Evolutionary conservation across 2,329 filamentous ascomycete species (phyloP), one percentile per base, ranked within the genome.

Genomic region (Chrysosporium keratinophilum): DNA sequence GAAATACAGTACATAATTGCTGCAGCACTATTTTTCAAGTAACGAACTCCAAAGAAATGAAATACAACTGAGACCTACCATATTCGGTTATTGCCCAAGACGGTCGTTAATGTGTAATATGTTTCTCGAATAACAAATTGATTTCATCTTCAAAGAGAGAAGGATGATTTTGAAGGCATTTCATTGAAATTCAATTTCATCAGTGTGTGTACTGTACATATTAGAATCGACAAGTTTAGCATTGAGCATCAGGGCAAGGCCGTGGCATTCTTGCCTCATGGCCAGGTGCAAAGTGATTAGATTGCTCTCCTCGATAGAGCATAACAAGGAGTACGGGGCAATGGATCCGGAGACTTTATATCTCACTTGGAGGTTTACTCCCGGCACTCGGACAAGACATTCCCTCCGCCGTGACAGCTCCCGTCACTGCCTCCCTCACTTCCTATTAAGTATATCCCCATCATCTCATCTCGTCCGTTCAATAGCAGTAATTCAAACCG

Each of bases 401-500:
- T n/a, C 23, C 23, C 23, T 28, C 23, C 23, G 23, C 7, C 7
- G 23, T 3, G 23, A 28, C 23, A 7, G 23, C 23, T 7, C 23
- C 23, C 3, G 3, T 28, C 23, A 28, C 23, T 28, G 3, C 7
- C 23, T 28, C 7, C 7, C 23, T n/a, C 23, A 28, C 23, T 7
- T 28, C 23, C n/a, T n/a, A n/a, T n/a, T n/a, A n/a, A n/a, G 7
- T 28, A 28, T 3, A 28, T 28, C 3, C 10, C n/a, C 3, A n/a
- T 12, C n/a, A 3, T 37, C 35, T 9, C n/a, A 12, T 12, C 10
- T 9, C n/a, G n/a, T n/a, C n/a, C n/a, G n/a, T 12, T 37, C 35
- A 37, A 37, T 12, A 45, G 5, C n/a, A 33, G 10, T 6, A 5
- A 3, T 39, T 54, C 41, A 60, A 28, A 60, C 58, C 5, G 58